Conservation (phyloP, 306 rosid genomes). For the Malus orientalis region DNA sequence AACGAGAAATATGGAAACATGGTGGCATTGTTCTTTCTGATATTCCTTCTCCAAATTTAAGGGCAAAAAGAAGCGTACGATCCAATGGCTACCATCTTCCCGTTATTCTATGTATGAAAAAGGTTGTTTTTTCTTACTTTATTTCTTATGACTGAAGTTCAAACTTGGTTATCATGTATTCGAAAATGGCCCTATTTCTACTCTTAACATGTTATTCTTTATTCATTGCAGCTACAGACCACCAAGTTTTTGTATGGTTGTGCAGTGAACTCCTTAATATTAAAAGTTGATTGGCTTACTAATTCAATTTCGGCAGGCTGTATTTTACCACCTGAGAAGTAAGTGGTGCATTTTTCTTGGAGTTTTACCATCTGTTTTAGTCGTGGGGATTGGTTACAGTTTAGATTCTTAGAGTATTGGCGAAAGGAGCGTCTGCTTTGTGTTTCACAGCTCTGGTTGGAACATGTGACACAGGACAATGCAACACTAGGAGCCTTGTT, state of each 20-base stretch:
- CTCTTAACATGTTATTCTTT: constrained; percentile 12
- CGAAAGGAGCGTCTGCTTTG: too few species aligned
- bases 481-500: not conserved
- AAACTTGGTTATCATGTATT: not conserved
- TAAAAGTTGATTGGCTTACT: constrained; percentile 66
- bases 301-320: constrained; percentile 61
- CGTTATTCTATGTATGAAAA: constrained; percentile 53
- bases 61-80: constrained; percentile 30
- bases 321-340: constrained; percentile 62
- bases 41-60: constrained; percentile 55
- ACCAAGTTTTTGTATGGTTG: constrained; percentile 83
- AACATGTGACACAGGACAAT: not conserved
- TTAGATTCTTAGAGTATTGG: not conserved
- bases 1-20: constrained; percentile 51
- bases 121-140: constrained; percentile 37
- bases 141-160: not conserved
- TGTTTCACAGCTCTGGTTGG: not conserved
- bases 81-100: constrained; percentile 33
- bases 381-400: not conserved
- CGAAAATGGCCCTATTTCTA: not conserved
- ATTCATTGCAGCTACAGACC: constrained; percentile 63
- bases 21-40: constrained; percentile 68
- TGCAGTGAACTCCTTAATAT: constrained; percentile 64
- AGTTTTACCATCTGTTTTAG: not conserved
- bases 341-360: constrained; percentile 28